These are phyloP conservation scores for Trypanosoma congolense DNA, from an alignment of 208 protist species.

Conservation along the genomic window DNA sequence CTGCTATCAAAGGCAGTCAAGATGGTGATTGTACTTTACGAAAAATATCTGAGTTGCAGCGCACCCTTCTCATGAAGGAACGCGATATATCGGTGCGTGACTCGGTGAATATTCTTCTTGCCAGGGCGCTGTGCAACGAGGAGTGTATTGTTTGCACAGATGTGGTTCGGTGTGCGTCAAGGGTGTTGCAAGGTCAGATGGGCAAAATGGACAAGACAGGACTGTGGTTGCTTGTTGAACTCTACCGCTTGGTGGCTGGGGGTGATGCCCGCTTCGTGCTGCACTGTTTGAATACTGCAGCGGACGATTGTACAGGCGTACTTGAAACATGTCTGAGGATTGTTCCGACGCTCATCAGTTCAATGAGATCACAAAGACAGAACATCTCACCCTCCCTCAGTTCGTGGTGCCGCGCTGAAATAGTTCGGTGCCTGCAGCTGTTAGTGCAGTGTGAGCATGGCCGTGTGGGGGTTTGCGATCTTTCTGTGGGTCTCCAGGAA, in stretches of 20 bases:
- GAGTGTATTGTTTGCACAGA: conserved; percentile 5
- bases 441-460: neutral
- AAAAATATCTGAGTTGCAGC: conserved; percentile 17
- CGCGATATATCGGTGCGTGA: conserved; percentile 18
- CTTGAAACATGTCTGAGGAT: conserved; percentile 14
- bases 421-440: conserved; percentile 15
- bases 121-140: conserved; percentile 2
- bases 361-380: conserved; percentile 2
- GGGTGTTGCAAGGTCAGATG: conserved; percentile 18
- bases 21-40: neutral
- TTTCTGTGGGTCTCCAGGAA: conserved; percentile 5
- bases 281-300: conserved; percentile 4
- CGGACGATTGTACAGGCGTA: neutral
- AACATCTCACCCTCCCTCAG: conserved; percentile 11
- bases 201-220: conserved; percentile 26
- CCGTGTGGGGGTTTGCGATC: neutral
- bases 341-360: conserved; percentile 11
- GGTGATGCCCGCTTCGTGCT: conserved; percentile 19
- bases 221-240: conserved; percentile 22
- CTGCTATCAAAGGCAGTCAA: neutral
- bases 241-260: conserved; percentile 24
- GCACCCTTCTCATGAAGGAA: conserved; percentile 24
- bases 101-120: conserved; percentile 24
- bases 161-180: conserved; percentile 15
- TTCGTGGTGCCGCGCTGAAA: conserved; percentile 15